Conservation (phyloP, 2,329 filamentous ascomycete species). For the Penicillium polonicum region DNA sequence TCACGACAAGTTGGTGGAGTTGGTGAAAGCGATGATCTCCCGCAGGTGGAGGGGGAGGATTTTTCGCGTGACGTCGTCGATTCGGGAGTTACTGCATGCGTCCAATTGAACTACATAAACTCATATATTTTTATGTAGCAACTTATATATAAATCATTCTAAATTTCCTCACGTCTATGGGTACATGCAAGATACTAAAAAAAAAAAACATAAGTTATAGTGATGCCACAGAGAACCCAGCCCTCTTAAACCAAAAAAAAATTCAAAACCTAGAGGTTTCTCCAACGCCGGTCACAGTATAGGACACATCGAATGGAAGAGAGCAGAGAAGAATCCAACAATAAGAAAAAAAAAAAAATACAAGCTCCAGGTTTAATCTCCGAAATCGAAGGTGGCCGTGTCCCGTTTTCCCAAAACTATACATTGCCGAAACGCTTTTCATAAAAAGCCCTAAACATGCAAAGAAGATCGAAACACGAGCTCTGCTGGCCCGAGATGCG, state of each 20-base stretch:
- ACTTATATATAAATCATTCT: conserved; percentile 8
- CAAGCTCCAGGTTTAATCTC: conserved; percentile 11
- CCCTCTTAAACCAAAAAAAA: conserved; percentile 14
- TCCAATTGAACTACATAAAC: neutral
- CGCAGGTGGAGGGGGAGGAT: conserved; percentile 21
- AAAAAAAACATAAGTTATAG: conserved; percentile 15
- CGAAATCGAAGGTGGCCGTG: conserved; percentile 11
- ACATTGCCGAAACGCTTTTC: conserved; percentile 26
- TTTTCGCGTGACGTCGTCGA: conserved; percentile 37
- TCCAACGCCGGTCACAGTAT: conserved; percentile 22
- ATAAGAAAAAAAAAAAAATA: conserved; percentile 6
- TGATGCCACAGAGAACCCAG: conserved; percentile 25
- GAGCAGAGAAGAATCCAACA: conserved; percentile 10
- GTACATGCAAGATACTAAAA: conserved; percentile 26
- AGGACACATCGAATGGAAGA: conserved; percentile 16
- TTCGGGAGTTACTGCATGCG: conserved; percentile 23
- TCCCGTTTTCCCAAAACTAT: conserved; percentile 19
- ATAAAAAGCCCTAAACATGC: conserved; percentile 19
- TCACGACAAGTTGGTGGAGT: conserved; percentile 19
- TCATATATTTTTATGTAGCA: neutral
- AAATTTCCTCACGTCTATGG: conserved; percentile 30
- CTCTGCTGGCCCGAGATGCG: conserved; percentile 12
- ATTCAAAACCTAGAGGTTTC: conserved; percentile 10
- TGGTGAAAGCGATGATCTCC: conserved; percentile 25
- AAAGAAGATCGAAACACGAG: conserved; percentile 15